Conservation (phyloP, 2,329 filamentous ascomycete genomes). For the Escovopsis weberi region DNA sequence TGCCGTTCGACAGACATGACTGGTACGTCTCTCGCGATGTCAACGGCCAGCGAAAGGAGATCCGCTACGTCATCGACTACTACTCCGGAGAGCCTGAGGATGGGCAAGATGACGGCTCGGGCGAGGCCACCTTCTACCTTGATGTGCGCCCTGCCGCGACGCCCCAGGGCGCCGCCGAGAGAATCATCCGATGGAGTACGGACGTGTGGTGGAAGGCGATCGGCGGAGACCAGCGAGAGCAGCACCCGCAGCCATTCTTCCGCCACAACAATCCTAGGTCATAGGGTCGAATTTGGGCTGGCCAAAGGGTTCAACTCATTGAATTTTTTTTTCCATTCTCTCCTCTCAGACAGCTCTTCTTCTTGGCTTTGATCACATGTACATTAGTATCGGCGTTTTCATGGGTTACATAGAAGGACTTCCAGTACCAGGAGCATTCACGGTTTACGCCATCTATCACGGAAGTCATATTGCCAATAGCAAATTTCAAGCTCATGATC, state of each 20-base stretch:
- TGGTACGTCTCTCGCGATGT: conserved; percentile 76
- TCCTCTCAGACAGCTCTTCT: not conserved
- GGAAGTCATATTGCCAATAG: no score
- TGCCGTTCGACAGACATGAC: conserved; percentile 92
- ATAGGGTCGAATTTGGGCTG: conserved; percentile 4
- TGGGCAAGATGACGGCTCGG: conserved; percentile 50
- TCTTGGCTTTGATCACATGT: no score
- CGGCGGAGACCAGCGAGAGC: conserved; percentile 50
- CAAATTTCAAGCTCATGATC: no score
- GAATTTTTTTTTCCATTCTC: conserved; percentile 1
- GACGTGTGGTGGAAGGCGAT: conserved; percentile 89
- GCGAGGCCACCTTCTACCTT: conserved; percentile 89
- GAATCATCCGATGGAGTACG: conserved; percentile 75
- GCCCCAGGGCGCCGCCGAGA: conserved; percentile 65
- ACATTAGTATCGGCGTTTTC: no score
- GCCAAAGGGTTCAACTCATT: not conserved
- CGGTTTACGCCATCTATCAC: no score
- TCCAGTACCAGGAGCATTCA: no score
- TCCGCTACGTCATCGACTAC: conserved; percentile 95
- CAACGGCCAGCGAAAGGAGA: conserved; percentile 55
- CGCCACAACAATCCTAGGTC: conserved; percentile 11
- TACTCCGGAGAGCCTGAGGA: conserved; percentile 73
- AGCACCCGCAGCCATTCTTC: conserved; percentile 21
- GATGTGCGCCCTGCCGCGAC: conserved; percentile 86
- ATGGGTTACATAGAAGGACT: no score